Evolutionary conservation across 164 flowering plant species (phyloP).

Genomic region (Dillenia turbinata): DNA sequence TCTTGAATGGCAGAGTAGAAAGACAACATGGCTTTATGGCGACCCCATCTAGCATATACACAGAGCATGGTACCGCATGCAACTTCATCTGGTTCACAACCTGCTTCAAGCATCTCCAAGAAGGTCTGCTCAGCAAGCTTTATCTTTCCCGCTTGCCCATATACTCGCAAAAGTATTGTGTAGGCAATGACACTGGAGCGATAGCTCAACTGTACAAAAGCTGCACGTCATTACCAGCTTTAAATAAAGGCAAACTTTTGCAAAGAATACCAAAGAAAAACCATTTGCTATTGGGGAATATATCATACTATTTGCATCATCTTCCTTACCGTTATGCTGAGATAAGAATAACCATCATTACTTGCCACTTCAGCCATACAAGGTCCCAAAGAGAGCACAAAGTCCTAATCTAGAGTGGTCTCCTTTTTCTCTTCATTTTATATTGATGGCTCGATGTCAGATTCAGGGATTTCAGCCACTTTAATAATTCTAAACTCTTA

Average conservation of each 20-base stretch:
- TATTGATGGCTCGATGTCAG: no score
- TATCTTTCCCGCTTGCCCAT: constrained; percentile 93
- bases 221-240: constrained; percentile 9
- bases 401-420: no score
- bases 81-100: constrained; percentile 95
- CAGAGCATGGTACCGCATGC: constrained; percentile 98
- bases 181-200: constrained; percentile 76
- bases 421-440: no score
- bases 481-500: no score
- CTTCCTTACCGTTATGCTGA: no score
- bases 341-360: no score
- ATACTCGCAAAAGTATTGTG: constrained; percentile 69
- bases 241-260: background rate
- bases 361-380: no score
- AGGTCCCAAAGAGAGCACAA: no score
- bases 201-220: constrained; percentile 64
- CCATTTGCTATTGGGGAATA: no score
- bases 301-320: no score
- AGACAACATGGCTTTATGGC: constrained; percentile 74
- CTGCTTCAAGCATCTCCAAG: constrained; percentile 96
- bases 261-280: constrained; percentile 1
- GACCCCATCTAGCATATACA: constrained; percentile 97
- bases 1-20: constrained; percentile 78
- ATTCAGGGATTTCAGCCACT: no score
- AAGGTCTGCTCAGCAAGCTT: constrained; percentile 83